These are phyloP conservation scores for California macrophylla DNA, from an alignment of 441 rosid genomes.

Conservation along the genomic window DNA sequence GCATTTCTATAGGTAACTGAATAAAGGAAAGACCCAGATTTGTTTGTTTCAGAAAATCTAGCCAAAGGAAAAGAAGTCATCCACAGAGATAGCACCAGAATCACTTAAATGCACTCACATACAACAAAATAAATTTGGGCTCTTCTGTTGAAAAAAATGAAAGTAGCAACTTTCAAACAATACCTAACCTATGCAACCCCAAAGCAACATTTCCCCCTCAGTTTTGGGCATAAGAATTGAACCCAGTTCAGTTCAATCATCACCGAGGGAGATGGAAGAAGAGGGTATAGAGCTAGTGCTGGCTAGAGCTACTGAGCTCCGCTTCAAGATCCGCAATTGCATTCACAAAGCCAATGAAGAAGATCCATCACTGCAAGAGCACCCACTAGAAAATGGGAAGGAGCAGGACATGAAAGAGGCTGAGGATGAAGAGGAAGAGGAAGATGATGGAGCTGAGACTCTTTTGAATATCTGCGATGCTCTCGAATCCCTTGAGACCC, in stretches of 20 bases:
- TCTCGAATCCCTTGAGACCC: slow-evolving; percentile 65
- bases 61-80: not conserved
- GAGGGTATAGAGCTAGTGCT: slow-evolving; percentile 55
- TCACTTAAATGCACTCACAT: not conserved
- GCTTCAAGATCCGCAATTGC: slow-evolving; percentile 57
- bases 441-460: slow-evolving; percentile 40
- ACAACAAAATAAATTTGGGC: not conserved
- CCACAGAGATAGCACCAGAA: slow-evolving; percentile 3
- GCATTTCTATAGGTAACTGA: too few relatives aligned
- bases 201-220: not conserved
- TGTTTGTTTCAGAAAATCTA: not conserved
- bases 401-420: not conserved
- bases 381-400: not conserved
- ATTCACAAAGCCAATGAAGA: slow-evolving; percentile 32
- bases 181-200: not conserved
- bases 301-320: slow-evolving; percentile 63
- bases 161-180: not conserved
- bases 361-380: slow-evolving; percentile 5
- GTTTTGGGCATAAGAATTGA: not conserved
- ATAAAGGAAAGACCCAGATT: too few relatives aligned
- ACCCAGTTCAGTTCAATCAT: not conserved
- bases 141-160: not conserved
- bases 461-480: slow-evolving; percentile 61
- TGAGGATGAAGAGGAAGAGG: slow-evolving; percentile 32
- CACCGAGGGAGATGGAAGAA: slow-evolving; percentile 36